Conservation (phyloP, 2,329 filamentous ascomycete genomes). For the Coniochaeta sp. region DNA sequence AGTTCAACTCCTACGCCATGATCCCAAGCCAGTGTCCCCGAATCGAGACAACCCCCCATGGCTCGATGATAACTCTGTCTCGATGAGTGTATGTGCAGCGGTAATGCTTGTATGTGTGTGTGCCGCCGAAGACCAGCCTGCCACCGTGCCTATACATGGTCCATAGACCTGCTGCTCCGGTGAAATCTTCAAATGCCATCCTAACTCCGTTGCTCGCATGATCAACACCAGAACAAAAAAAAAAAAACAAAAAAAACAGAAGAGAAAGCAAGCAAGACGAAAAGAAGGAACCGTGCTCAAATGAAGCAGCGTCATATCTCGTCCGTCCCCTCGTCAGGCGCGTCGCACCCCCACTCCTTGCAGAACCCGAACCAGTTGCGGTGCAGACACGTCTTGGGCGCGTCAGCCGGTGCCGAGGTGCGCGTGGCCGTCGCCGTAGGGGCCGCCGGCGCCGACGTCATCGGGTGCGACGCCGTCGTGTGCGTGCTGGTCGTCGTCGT, state of each 20-base stretch:
- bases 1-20: background rate
- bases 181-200: background rate
- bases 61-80: no score
- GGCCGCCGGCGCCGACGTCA: conserved; percentile 17
- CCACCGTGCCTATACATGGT: background rate
- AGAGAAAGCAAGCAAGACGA: background rate
- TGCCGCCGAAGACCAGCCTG: background rate
- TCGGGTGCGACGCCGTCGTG: conserved; percentile 13
- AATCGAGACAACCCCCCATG: no score
- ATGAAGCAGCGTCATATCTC: conserved; percentile 1
- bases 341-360: conserved; percentile 25
- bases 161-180: background rate
- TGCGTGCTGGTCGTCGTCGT: conserved; percentile 18
- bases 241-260: background rate
- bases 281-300: background rate
- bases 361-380: conserved; percentile 35
- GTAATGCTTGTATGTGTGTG: background rate
- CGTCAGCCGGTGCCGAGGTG: conserved; percentile 7
- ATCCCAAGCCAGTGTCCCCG: background rate
- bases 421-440: conserved; percentile 21
- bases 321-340: background rate
- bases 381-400: conserved; percentile 21
- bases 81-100: no score
- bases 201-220: conserved; percentile 1
- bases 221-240: background rate